Evolutionary conservation across 768 basidiomycete genomes (phyloP).

Genomic region (Lyophyllum semitale): DNA sequence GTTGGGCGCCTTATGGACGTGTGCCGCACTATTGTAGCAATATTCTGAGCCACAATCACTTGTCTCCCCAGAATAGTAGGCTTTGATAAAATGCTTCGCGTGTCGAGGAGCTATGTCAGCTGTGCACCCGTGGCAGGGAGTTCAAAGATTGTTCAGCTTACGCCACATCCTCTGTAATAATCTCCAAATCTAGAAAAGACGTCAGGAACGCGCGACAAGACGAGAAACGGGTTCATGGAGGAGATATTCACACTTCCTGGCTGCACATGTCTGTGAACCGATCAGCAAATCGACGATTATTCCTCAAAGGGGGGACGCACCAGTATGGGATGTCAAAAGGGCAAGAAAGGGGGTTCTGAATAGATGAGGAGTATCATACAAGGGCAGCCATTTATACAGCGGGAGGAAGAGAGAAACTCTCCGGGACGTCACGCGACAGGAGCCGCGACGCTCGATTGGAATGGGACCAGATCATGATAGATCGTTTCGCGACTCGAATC

Average conservation of each 20-base stretch:
- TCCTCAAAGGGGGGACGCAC: constrained; percentile 1
- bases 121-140: constrained; percentile 3
- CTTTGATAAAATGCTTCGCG: constrained; percentile 60
- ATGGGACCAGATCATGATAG: constrained; percentile 20
- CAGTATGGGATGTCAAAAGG: constrained; percentile 1
- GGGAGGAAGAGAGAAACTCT: constrained; percentile 20
- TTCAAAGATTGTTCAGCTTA: constrained; percentile 24
- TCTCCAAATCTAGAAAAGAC: constrained; percentile 38
- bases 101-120: constrained; percentile 2
- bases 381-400: constrained; percentile 20
- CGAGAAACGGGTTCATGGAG: not conserved
- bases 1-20: constrained; percentile 60
- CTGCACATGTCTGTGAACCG: constrained; percentile 46
- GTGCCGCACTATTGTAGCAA: constrained; percentile 58
- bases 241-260: constrained; percentile 52
- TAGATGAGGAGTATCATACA: constrained; percentile 21
- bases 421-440: constrained; percentile 35
- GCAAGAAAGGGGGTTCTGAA: constrained; percentile 10
- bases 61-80: constrained; percentile 63
- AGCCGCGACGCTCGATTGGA: constrained; percentile 16
- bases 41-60: constrained; percentile 52
- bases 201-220: constrained; percentile 7
- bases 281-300: constrained; percentile 3
- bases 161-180: constrained; percentile 44
- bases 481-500: constrained; percentile 18